phyloP scores from a whole-genome alignment of 1,284 basidiomycete species.

The Cutaneotrichosporon sp. region DNA sequence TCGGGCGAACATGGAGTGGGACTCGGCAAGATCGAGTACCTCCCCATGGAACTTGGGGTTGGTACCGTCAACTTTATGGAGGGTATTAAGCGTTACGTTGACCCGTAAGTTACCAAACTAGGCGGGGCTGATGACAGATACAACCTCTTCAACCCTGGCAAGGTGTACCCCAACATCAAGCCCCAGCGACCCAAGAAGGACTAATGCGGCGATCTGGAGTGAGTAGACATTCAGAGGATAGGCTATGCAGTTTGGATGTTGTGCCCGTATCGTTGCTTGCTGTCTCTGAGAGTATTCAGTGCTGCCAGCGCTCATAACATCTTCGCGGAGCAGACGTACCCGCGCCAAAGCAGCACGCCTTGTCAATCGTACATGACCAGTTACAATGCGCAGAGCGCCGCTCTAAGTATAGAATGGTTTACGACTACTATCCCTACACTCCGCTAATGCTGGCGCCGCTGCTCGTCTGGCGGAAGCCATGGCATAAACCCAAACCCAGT shows the following conservation, averaged over 20 bases:
- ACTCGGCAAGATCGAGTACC: constrained; percentile 65
- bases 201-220: background rate
- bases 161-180: constrained; percentile 49
- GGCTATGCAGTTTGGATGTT: background rate
- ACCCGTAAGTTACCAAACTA: constrained; percentile 17
- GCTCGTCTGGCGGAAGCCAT: constrained; percentile 16
- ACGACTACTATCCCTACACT: background rate
- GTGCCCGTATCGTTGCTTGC: background rate
- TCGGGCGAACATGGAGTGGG: constrained; percentile 83
- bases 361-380: constrained; percentile 4
- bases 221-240: background rate
- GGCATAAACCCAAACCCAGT: constrained; percentile 18
- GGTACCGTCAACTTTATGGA: constrained; percentile 78
- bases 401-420: constrained; percentile 8
- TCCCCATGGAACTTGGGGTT: constrained; percentile 70
- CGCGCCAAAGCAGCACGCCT: too few relatives aligned
- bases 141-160: constrained; percentile 77
- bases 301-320: too few relatives aligned
- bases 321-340: too few relatives aligned
- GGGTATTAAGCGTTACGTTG: constrained; percentile 63
- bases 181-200: constrained; percentile 3
- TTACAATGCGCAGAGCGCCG: constrained; percentile 3
- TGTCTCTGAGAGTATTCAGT: background rate
- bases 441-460: background rate
- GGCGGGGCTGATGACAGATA: constrained; percentile 62